Conservation (phyloP, 2,329 filamentous ascomycete species). For the Aspergillus neoniger region DNA sequence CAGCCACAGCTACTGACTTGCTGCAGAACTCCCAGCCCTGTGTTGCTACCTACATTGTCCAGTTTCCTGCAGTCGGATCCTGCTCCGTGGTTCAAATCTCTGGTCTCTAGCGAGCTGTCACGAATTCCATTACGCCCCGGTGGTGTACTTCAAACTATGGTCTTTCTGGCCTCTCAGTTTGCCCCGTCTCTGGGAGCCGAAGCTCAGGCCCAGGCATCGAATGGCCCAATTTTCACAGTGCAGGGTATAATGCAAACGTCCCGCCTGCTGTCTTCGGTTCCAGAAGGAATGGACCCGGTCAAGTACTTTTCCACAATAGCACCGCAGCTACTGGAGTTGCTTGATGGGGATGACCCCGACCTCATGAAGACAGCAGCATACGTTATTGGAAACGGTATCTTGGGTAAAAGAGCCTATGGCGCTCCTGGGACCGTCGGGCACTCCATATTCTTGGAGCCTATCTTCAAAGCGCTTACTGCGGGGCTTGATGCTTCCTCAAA, state of each 20-base stretch:
- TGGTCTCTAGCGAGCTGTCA: slow-evolving; percentile 41
- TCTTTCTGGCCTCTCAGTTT: slow-evolving; percentile 47
- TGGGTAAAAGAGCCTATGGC: slow-evolving; percentile 43
- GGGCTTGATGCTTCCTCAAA: slow-evolving; percentile 28
- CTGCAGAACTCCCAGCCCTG: slow-evolving; percentile 38
- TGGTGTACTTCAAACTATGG: slow-evolving; percentile 45
- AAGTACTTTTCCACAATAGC: slow-evolving; percentile 43
- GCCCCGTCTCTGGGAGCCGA: slow-evolving; percentile 42
- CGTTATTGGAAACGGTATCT: slow-evolving; percentile 46
- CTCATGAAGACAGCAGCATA: slow-evolving; percentile 46
- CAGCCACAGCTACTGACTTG: slow-evolving; percentile 18
- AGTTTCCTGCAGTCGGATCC: slow-evolving; percentile 41
- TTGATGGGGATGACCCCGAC: slow-evolving; percentile 44
- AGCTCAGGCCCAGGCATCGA: slow-evolving; percentile 30
- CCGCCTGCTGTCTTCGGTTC: slow-evolving; percentile 45
- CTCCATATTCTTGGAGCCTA: slow-evolving; percentile 44
- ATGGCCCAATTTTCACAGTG: slow-evolving; percentile 44
- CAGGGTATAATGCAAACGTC: slow-evolving; percentile 49
- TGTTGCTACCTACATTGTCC: slow-evolving; percentile 40
- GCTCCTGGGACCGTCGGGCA: slow-evolving; percentile 44
- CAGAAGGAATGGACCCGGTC: slow-evolving; percentile 37
- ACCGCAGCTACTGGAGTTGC: slow-evolving; percentile 42
- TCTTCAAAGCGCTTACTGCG: slow-evolving; percentile 41
- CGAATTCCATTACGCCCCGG: slow-evolving; percentile 42
- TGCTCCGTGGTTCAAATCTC: slow-evolving; percentile 41